Conservation (phyloP, 768 basidiomycete genomes). For the Glaciozyma antarctica region DNA sequence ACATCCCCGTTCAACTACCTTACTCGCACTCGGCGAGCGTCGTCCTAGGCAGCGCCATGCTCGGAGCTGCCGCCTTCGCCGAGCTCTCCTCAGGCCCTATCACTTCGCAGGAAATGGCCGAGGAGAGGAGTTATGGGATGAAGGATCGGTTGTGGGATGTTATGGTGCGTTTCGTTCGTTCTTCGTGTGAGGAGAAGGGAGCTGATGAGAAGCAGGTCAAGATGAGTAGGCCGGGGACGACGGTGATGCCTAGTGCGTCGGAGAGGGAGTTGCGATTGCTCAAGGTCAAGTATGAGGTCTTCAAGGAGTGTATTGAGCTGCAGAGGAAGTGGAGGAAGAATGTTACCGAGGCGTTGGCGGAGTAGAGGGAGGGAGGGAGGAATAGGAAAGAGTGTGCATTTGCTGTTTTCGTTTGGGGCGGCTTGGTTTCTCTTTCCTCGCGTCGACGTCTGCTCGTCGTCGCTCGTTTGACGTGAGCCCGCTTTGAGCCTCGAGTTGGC, state of each 20-base stretch:
- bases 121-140: constrained; percentile 44
- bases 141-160: constrained; percentile 74
- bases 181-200: background rate
- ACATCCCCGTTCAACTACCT: constrained; percentile 73
- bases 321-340: constrained; percentile 77
- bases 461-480: too few relatives aligned
- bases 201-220: constrained; percentile 50
- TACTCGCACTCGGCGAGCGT: constrained; percentile 67
- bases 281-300: constrained; percentile 88
- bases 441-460: too few relatives aligned
- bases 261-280: constrained; percentile 62
- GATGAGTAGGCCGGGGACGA: constrained; percentile 78
- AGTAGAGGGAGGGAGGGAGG: background rate
- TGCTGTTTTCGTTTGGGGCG: too few relatives aligned
- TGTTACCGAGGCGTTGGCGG: constrained; percentile 49
- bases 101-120: constrained; percentile 39
- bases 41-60: constrained; percentile 85
- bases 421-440: too few relatives aligned
- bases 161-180: constrained; percentile 55
- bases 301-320: constrained; percentile 74
- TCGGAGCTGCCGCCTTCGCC: constrained; percentile 69
- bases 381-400: background rate
- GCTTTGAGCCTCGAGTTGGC: too few relatives aligned
- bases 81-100: constrained; percentile 41
- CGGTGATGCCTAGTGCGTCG: constrained; percentile 57